phyloP scores from a whole-genome alignment of 169 alveolate species.

The Perkinsus chesapeaki region DNA sequence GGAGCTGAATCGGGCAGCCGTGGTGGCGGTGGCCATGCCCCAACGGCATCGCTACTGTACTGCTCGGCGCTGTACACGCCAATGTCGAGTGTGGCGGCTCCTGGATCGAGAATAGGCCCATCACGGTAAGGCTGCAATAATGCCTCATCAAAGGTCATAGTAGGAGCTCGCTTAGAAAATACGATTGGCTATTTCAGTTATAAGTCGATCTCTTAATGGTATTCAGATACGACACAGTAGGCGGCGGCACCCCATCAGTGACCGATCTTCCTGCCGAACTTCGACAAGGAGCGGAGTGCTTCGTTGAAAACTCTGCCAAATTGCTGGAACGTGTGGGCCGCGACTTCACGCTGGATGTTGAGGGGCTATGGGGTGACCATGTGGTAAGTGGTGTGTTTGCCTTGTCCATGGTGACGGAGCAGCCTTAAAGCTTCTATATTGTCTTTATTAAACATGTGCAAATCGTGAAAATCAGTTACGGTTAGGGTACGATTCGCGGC shows the following conservation, averaged over 20 bases:
- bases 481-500: too few relatives aligned
- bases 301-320: not conserved
- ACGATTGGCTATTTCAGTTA: too few relatives aligned
- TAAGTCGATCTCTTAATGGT: too few relatives aligned
- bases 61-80: not conserved
- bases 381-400: not conserved
- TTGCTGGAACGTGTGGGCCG: not conserved
- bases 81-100: not conserved
- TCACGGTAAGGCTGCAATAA: not conserved
- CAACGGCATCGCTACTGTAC: not conserved
- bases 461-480: too few relatives aligned
- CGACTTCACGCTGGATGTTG: not conserved
- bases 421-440: too few relatives aligned
- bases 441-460: too few relatives aligned
- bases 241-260: too few relatives aligned
- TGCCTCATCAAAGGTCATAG: too few relatives aligned
- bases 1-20: not conserved
- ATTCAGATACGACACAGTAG: too few relatives aligned
- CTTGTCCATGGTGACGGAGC: too few relatives aligned
- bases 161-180: too few relatives aligned
- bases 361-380: not conserved
- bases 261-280: not conserved
- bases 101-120: not conserved
- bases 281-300: not conserved
- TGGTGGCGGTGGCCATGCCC: not conserved